Evolutionary conservation across 345 rosid genomes (phyloP).

Genomic region (Citrus sinensis): DVS_A1.0 CM039162.1:28996001-28996500

Average conservation of each 20-base stretch:
- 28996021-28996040: conserved; percentile 89
- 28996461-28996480: conserved; percentile 72
- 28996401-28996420: conserved; percentile 45
- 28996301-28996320: not conserved
- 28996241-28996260: conserved; percentile 86
- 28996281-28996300: not conserved
- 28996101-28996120: conserved; percentile 50
- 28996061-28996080: conserved; percentile 82
- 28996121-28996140: not conserved
- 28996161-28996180: not conserved
- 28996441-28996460: conserved; percentile 69
- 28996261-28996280: conserved; percentile 66
- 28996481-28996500: conserved; percentile 84
- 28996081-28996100: conserved; percentile 94
- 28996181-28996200: conserved; percentile 76
- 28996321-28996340: not conserved
- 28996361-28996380: not conserved
- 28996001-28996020: conserved; percentile 93
- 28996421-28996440: conserved; percentile 82
- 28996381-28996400: not conserved
- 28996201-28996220: conserved; percentile 82
- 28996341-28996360: not conserved
- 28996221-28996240: conserved; percentile 78
- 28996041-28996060: conserved; percentile 98
- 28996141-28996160: not conserved